Conservation (phyloP, 2,329 filamentous ascomycete genomes). For the Neonectria punicea region DNA sequence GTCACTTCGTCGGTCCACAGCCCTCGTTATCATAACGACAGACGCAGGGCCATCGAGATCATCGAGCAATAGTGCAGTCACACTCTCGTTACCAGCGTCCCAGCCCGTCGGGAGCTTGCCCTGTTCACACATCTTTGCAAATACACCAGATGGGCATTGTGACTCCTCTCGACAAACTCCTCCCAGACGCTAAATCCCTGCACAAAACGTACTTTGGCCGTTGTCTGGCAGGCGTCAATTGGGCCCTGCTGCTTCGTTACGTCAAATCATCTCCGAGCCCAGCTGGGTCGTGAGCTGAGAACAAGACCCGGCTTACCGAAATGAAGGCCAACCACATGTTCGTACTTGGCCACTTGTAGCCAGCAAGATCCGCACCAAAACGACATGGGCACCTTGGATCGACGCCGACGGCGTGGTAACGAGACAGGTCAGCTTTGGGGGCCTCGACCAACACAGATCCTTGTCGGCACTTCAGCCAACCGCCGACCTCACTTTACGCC, state of each 20-base stretch:
- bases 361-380: conserved; percentile 13
- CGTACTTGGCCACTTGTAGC: conserved; percentile 2
- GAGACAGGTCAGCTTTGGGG: conserved; percentile 21
- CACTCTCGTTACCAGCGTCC: conserved; percentile 14
- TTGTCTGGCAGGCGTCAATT: not conserved
- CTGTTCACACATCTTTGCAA: not conserved
- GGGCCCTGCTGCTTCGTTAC: not conserved
- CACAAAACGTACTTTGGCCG: not conserved
- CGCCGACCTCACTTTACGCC: not conserved
- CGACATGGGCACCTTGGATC: conserved; percentile 15
- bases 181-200: not conserved
- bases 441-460: conserved; percentile 11
- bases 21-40: conserved; percentile 25
- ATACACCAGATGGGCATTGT: too few relatives aligned
- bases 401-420: conserved; percentile 28
- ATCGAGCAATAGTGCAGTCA: conserved; percentile 8
- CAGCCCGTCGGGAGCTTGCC: conserved; percentile 18
- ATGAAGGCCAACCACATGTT: conserved; percentile 17
- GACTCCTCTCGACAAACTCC: not conserved
- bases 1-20: conserved; percentile 17
- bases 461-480: conserved; percentile 8
- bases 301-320: conserved; percentile 14
- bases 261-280: conserved; percentile 12
- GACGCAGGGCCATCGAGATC: conserved; percentile 26
- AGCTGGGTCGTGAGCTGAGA: not conserved